Conservation (phyloP, 148 eudicot genomes). For the Silene uniflora region DNA sequence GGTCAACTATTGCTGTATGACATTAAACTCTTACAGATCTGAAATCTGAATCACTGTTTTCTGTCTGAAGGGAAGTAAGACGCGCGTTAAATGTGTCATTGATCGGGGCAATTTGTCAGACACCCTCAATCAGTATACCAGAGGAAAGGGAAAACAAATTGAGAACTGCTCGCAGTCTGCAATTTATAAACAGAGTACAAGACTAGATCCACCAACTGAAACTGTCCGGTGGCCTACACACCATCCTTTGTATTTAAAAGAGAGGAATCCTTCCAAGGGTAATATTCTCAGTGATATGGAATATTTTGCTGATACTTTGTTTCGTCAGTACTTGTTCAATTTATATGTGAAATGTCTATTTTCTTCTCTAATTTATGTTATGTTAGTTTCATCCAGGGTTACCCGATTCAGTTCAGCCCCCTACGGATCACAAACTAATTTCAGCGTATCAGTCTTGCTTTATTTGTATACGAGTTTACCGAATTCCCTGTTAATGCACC, state of each 20-base stretch:
- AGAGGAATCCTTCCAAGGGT: constrained; percentile 14
- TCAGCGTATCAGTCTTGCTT: neutral
- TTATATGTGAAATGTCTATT: neutral
- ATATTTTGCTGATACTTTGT: neutral
- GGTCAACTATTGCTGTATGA: neutral
- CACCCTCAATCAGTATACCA: constrained; percentile 23
- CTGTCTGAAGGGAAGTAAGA: constrained; percentile 18
- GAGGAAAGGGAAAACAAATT: constrained; percentile 24
- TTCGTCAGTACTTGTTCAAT: constrained; percentile 1
- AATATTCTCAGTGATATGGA: constrained; percentile 8
- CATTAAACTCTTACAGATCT: constrained; percentile 8
- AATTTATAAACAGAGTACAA: constrained; percentile 9
- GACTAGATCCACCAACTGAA: constrained; percentile 11
- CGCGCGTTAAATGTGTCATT: constrained; percentile 1
- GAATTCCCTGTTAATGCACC: neutral
- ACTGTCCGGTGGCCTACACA: constrained; percentile 16
- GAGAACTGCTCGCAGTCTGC: constrained; percentile 19
- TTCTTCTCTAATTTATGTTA: neutral
- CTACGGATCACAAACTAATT: neutral
- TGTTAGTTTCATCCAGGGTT: neutral
- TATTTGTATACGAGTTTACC: neutral
- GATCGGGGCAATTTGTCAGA: constrained; percentile 19
- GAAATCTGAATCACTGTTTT: neutral
- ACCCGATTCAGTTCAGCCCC: neutral
- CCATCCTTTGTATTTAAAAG: constrained; percentile 10